Evolutionary conservation across 2,329 filamentous ascomycete genomes (phyloP), one percentile per base, ranked within the genome.

Genomic region (Zasmidium cellare): DNA sequence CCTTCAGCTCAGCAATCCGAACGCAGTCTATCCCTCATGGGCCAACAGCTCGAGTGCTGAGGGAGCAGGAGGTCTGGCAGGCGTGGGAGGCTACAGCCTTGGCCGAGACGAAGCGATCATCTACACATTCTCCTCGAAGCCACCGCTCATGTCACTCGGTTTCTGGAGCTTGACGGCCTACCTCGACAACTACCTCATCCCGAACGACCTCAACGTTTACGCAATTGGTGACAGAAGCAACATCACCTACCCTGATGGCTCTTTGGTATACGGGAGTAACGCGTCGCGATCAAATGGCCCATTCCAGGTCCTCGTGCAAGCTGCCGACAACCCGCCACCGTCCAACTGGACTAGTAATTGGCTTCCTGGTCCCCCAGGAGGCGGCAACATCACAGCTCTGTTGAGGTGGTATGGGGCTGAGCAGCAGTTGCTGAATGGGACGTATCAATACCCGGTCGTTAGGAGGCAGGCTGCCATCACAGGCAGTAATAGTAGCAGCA

Each of bases 121-220:
- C n/a, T 59, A 64, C 28, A 66, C 62, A 24, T 67, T 68, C 56
- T 56, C 53, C 11, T 41, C 62, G 9, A 60, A 55, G 49, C 64
- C 65, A 2, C 57, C 57, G 12, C 51, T 67, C 16, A 19, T 24
- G 16, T 48, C 52, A 18, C 11, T 18, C 16, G 64, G 64, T 0
- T 67, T 66, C 45, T 67, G 65, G 65, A 65, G 61, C 41, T 28
- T 67, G 48, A 65, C 65, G 1, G 55, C 57, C 2, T 68, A 68
- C 41, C 55, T 35, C 23, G 50, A 53, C 12, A 58, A 63, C 24
- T 65, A 55, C 38, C 57, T 67, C 18, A 57, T 68, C 14, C 45
- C 51, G 2, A 67, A 65, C 41, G 31, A 45, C 11, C 51, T 61
- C 9, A 56, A 60, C 18, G 28, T 58, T 6, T 66, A 58, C 19